Evolutionary conservation across 345 rosid genomes (phyloP), one percentile per base, ranked within the genome.

Genomic region (Acer yangbiense): DNA sequence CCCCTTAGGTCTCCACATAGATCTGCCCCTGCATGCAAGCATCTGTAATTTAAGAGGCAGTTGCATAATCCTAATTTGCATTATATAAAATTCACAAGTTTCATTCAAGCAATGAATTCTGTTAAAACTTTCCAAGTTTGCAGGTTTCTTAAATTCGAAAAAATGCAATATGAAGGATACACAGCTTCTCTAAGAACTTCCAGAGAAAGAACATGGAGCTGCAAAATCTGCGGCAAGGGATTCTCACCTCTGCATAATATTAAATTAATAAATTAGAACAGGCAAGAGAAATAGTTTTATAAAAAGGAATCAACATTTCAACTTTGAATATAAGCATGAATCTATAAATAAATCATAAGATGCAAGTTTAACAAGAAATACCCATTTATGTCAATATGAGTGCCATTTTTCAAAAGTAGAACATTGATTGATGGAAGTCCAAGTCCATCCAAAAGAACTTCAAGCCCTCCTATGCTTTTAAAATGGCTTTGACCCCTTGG

Each of bases 391-490:
- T 79, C 82, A 57, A 72, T 64, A 74, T 68, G 62, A 68, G 82
- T 71, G 67, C 69, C 71, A 76, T 74, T 82, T 75, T 85, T 84
- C 75, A 78, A 67, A 41, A 84, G 80, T 67, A 79, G 79, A 41
- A 78, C 69, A 70, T 82, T 83, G 69, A 77, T 85, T 25, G 90
- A 83, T 78, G 93, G 88, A 74, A 89, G 84, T n/a, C 89, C 95
- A 74, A 86, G 85, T 52, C 92, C 95, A 88, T 91, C 95, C 82
- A 91, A 80, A 66, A 91, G 81, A 77, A 87, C 95, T 82, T 91
- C 95, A 83, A 91, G 90, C 78, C 93, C 95, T 77, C 95, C 95
- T 29, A 91, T 89, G 81, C 93, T 89, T 86, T 88, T 91, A 78
- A 91, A 91, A 86, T 88, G 95, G 80, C 83, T 91, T 80, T 91